Percentiles rank a stretch among this genome's conserved stretches.
phyloP scores from a whole-genome alignment of 2,329 filamentous ascomycete species.

The Penicillium frequentans region DNA sequence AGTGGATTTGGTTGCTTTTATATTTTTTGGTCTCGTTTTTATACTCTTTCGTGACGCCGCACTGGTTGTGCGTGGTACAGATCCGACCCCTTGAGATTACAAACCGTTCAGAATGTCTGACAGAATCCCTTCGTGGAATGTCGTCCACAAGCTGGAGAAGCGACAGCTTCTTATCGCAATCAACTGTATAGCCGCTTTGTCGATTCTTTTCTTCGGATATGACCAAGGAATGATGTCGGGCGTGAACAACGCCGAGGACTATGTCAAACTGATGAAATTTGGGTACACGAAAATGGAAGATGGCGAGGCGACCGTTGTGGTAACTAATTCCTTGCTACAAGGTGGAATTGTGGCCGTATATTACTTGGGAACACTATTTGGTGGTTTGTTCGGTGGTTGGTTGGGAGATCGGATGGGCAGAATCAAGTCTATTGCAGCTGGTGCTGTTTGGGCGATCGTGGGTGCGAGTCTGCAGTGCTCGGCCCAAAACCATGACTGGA shows the following conservation, averaged over 20 bases:
- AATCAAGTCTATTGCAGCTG: slow-evolving; percentile 63
- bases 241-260: slow-evolving; percentile 65
- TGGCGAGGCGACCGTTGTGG: slow-evolving; percentile 49
- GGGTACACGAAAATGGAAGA: slow-evolving; percentile 56
- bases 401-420: slow-evolving; percentile 63
- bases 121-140: slow-evolving; percentile 45
- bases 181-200: slow-evolving; percentile 63
- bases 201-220: slow-evolving; percentile 69
- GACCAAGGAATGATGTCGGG: slow-evolving; percentile 59
- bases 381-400: slow-evolving; percentile 63
- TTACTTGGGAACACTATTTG: slow-evolving; percentile 64
- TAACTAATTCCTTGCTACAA: slow-evolving; percentile 61
- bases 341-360: slow-evolving; percentile 62
- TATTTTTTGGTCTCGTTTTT: background rate
- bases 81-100: background rate
- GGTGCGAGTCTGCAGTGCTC: slow-evolving; percentile 66
- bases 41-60: background rate
- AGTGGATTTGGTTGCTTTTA: background rate
- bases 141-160: slow-evolving; percentile 58
- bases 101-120: slow-evolving; percentile 32
- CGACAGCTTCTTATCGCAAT: slow-evolving; percentile 58
- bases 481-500: slow-evolving; percentile 66
- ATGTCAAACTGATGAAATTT: slow-evolving; percentile 65
- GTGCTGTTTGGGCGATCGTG: slow-evolving; percentile 57
- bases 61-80: background rate